phyloP scores from a whole-genome alignment of 495 filamentous ascomycete genomes.

The Talaromyces proteolyticus region DNA sequence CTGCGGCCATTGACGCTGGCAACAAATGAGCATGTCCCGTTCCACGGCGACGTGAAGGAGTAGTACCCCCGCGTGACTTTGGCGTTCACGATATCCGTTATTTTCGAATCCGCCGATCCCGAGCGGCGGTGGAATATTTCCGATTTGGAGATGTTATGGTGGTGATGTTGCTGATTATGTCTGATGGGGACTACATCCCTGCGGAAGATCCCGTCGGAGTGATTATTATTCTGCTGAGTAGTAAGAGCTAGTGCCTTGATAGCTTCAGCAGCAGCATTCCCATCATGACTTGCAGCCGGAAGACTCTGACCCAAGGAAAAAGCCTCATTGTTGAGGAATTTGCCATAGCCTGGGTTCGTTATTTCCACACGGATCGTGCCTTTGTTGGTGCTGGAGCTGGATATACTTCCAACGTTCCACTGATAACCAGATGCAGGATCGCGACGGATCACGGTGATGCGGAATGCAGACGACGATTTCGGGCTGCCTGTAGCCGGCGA shows the following conservation, averaged over 20 bases:
- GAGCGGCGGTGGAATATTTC: slow-evolving; percentile 34
- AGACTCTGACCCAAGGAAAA: slow-evolving; percentile 28
- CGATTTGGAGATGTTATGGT: slow-evolving; percentile 14
- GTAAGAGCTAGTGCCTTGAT: background rate
- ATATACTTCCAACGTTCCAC: slow-evolving; percentile 82
- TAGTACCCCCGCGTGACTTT: slow-evolving; percentile 44
- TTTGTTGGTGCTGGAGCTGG: slow-evolving; percentile 29
- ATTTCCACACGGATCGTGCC: slow-evolving; percentile 53
- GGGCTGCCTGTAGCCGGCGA: background rate
- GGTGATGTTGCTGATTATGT: background rate
- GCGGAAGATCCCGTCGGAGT: background rate
- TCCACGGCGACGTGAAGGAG: slow-evolving; percentile 77
- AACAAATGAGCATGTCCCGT: slow-evolving; percentile 75
- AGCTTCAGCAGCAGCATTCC: background rate
- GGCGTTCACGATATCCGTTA: slow-evolving; percentile 12
- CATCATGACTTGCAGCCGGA: slow-evolving; percentile 13
- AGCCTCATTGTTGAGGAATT: slow-evolving; percentile 41
- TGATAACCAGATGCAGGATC: slow-evolving; percentile 74
- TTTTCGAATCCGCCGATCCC: slow-evolving; percentile 23
- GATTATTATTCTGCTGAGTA: background rate
- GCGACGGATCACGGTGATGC: slow-evolving; percentile 84
- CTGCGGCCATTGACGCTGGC: slow-evolving; percentile 67
- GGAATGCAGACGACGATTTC: slow-evolving; percentile 31
- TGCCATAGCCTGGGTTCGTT: slow-evolving; percentile 55
- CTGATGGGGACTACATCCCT: slow-evolving; percentile 1